Evolutionary conservation across 1,139 yeast genomes (phyloP), one percentile per base, ranked within the genome.

Genomic region (Suhomyces bribrorum): DNA sequence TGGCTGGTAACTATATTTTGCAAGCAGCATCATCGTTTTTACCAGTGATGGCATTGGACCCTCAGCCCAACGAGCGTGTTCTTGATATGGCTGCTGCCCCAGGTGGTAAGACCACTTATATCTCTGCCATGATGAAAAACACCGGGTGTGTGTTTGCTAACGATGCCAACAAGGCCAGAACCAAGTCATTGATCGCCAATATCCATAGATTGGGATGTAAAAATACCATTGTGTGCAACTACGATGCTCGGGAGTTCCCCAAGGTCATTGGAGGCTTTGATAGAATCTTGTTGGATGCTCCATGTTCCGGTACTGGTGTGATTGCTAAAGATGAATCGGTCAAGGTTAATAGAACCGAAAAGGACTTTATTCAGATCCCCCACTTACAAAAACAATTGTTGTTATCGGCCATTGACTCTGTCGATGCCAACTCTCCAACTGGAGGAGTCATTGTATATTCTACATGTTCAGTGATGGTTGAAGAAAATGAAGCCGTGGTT

Each of bases 51-150:
- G 99, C 99, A 0, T 73, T 94, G 52, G 94, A 83, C 46, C 98
- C 99, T 14, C 95, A 89, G 62, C 97, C 89, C 64, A 83, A 86
- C 59, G 99, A 94, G 66, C 83, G 98, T 58, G 75, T 94, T 34
- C 74, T 94, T 49, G 99, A 94, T 69, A 94, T 94, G 98, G 98
- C 99, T 29, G 95, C 98, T 43, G 97, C 99, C 14, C 99, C 99
- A 50, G 99, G 99, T 71, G 99, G 99, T 66, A 94, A 94, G 61
- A 89, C 98, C 8, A 92, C 99, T 2, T 92, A 89, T 59, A 83
- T 94, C 41, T 83, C 96, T 29, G 98, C 98, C 1, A 69, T 90
- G 66, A 92, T 92, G 97, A 94, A 94, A 61, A 94, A 92, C 63
- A 92, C 98, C 3, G 99, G 99, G 26, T 83, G 95, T 62, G 86